phyloP scores from a whole-genome alignment of 2,329 filamentous ascomycete genomes.

The Fusarium sp. region DNA sequence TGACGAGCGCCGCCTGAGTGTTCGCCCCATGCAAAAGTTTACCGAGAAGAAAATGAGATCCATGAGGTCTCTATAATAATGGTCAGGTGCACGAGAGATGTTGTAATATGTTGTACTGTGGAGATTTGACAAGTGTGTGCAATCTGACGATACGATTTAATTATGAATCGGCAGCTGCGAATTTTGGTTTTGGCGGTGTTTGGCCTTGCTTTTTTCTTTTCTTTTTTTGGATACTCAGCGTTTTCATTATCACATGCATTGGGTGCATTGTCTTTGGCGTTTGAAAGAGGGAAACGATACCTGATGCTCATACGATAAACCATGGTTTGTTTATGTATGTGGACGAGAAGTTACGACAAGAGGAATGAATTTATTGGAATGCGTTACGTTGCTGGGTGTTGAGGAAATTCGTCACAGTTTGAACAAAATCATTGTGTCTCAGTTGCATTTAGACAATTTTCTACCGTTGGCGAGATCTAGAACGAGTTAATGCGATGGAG shows the following conservation, averaged over 20 bases:
- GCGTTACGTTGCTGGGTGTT: constrained; percentile 10
- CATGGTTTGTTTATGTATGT: constrained; percentile 20
- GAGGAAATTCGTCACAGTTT: constrained; percentile 4
- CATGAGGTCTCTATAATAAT: constrained; percentile 46
- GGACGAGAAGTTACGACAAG: constrained; percentile 1
- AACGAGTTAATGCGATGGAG: constrained; percentile 1
- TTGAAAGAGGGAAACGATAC: constrained; percentile 21
- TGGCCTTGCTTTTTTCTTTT: constrained; percentile 6
- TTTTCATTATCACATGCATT: constrained; percentile 2
- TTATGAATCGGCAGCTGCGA: constrained; percentile 2
- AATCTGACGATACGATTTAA: constrained; percentile 23
- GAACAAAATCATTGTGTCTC: constrained; percentile 22
- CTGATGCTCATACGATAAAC: constrained; percentile 19
- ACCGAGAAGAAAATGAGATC: constrained; percentile 55
- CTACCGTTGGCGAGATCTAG: constrained; percentile 5
- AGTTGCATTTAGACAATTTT: constrained; percentile 4
- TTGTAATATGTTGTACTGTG: constrained; percentile 29
- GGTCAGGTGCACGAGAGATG: constrained; percentile 29
- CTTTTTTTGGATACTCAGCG: constrained; percentile 24
- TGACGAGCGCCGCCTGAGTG: constrained; percentile 57
- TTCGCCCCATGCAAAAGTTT: constrained; percentile 58
- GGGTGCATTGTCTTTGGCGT: constrained; percentile 39
- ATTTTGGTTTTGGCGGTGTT: neutral
- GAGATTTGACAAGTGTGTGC: neutral
- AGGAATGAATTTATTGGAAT: constrained; percentile 35